These are phyloP conservation scores for Phytophthora sojae DNA, from an alignment of 352 stramenopile species.

Conservation along the genomic window DNA sequence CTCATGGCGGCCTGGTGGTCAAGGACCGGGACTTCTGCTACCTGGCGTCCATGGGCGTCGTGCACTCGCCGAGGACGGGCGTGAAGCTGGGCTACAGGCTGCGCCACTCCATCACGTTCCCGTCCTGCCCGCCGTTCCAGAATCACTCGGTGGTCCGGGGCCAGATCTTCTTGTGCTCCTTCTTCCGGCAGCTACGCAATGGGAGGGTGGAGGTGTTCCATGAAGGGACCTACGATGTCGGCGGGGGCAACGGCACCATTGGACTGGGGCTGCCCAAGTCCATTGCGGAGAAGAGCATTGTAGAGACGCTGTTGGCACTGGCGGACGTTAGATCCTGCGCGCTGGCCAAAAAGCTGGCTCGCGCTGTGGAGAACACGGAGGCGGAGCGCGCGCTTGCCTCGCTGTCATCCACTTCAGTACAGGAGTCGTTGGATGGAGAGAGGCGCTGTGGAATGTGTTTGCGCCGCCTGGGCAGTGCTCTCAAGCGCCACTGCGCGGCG, in stretches of 20 bases:
- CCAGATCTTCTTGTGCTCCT: conserved; percentile 71
- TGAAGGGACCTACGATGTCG: conserved; percentile 61
- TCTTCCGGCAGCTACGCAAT: conserved; percentile 69
- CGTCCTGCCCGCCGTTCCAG: conserved; percentile 53
- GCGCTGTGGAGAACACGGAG: conserved; percentile 45
- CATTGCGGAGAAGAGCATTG: conserved; percentile 54
- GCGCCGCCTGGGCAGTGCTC: conserved; percentile 29
- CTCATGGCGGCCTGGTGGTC: conserved; percentile 43
- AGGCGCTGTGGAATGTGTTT: conserved; percentile 66
- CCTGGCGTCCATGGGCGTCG: conserved; percentile 41
- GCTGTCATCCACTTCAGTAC: conserved; percentile 42
- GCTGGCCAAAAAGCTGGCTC: conserved; percentile 69
- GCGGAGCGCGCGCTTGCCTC: conserved; percentile 34
- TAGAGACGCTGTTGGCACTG: conserved; percentile 53
- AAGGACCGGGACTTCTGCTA: conserved; percentile 67
- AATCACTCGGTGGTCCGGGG: conserved; percentile 66
- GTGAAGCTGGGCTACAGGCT: conserved; percentile 51
- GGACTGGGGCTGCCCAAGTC: conserved; percentile 47
- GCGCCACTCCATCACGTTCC: conserved; percentile 71
- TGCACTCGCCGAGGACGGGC: conserved; percentile 42
- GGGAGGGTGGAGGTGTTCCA: conserved; percentile 73
- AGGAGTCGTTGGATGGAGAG: conserved; percentile 43
- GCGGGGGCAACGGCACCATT: conserved; percentile 35
- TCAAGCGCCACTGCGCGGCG: conserved; percentile 57
- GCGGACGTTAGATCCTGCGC: conserved; percentile 53